phyloP scores from a whole-genome alignment of 805 yeast genomes.

The Crinitomyces ghanaensis region DNA sequence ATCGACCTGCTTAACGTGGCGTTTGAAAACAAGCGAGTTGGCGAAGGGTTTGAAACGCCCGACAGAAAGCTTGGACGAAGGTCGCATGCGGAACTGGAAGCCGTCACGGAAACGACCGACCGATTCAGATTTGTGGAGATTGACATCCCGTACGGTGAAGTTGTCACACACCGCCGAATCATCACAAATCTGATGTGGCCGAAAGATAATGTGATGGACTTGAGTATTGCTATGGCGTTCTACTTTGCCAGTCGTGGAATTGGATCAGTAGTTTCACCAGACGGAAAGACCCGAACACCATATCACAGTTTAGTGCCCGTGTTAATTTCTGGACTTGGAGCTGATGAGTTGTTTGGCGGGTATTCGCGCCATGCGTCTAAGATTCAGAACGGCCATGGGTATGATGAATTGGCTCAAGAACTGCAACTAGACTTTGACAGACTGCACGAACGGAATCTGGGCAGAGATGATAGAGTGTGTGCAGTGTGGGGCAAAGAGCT shows the following conservation, averaged over 20 bases:
- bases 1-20: slow-evolving; percentile 87
- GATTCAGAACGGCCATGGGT: slow-evolving; percentile 27
- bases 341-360: slow-evolving; percentile 95
- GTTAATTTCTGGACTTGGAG: slow-evolving; percentile 85
- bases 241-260: slow-evolving; percentile 71
- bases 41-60: slow-evolving; percentile 52
- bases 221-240: slow-evolving; percentile 90
- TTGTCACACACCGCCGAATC: slow-evolving; percentile 36
- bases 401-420: slow-evolving; percentile 41
- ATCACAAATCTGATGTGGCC: slow-evolving; percentile 72
- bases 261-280: slow-evolving; percentile 22
- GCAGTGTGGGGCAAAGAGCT: slow-evolving; percentile 82
- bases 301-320: slow-evolving; percentile 44
- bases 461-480: slow-evolving; percentile 86
- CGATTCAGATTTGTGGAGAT: slow-evolving; percentile 47
- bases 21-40: slow-evolving; percentile 78
- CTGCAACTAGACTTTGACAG: slow-evolving; percentile 59
- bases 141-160: slow-evolving; percentile 61
- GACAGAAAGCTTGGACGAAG: slow-evolving; percentile 67
- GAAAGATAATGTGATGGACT: slow-evolving; percentile 83
- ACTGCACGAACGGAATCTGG: slow-evolving; percentile 68
- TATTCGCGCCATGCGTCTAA: slow-evolving; percentile 63
- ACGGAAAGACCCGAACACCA: slow-evolving; percentile 7
- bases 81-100: slow-evolving; percentile 44
- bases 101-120: slow-evolving; percentile 33